Percentiles rank a stretch among this genome's conserved stretches.
Evolutionary conservation across 2,329 filamentous ascomycete genomes (phyloP).

Genomic region (Ophiostoma populinum): DNA sequence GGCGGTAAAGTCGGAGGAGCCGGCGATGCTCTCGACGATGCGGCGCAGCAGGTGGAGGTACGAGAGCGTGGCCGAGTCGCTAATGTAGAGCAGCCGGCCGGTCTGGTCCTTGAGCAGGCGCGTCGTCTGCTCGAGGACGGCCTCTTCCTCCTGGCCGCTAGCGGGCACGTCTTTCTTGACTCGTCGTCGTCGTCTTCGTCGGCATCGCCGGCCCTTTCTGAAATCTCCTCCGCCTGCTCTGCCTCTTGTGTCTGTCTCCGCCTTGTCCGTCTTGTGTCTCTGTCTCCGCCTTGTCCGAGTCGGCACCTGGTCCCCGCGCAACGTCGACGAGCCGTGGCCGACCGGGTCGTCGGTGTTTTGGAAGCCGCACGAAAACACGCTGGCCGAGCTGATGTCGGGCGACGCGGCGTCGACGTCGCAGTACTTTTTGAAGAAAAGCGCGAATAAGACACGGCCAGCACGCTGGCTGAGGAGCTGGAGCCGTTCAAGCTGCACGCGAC

Average conservation of each 20-base stretch:
- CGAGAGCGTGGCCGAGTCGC: constrained; percentile 44
- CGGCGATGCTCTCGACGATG: constrained; percentile 37
- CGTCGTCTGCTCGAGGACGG: constrained; percentile 33
- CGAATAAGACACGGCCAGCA: too few species aligned
- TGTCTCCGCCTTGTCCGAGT: too few species aligned
- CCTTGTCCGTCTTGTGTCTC: too few species aligned
- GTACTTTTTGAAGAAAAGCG: constrained; percentile 7
- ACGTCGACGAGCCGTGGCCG: constrained; percentile 51
- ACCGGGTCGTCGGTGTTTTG: constrained; percentile 58
- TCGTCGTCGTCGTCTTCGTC: too few species aligned
- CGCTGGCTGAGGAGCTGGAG: too few species aligned
- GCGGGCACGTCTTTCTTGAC: too few species aligned
- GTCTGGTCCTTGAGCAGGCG: constrained; percentile 43
- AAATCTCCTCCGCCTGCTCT: too few species aligned
- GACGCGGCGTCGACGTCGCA: neutral
- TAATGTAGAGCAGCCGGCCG: constrained; percentile 40
- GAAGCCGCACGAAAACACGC: constrained; percentile 33
- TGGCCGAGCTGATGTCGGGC: neutral
- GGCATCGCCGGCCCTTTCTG: too few species aligned
- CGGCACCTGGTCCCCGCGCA: constrained; percentile 66
- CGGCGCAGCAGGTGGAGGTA: constrained; percentile 43
- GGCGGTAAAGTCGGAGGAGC: constrained; percentile 38
- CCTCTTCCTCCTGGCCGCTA: constrained; percentile 35
- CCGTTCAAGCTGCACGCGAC: constrained; percentile 59
- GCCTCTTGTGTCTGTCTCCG: too few species aligned